These are phyloP conservation scores for Fusarium penzigii DNA, from an alignment of 2,329 filamentous ascomycete genomes.

Conservation along the genomic window DNA sequence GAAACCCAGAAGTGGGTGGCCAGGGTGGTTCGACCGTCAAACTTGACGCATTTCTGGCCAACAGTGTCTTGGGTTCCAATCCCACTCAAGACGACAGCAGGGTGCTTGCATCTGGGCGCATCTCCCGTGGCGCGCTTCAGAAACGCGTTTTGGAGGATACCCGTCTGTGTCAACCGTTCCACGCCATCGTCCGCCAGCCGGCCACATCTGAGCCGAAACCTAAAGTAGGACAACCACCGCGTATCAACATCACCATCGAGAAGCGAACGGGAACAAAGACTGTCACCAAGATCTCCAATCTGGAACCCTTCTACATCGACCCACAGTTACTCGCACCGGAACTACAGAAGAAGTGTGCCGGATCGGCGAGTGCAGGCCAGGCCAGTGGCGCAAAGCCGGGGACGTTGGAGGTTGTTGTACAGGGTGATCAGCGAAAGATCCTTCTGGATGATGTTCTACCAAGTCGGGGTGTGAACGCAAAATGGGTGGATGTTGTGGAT, in stretches of 20 bases:
- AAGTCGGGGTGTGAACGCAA: constrained; percentile 15
- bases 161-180: constrained; percentile 20
- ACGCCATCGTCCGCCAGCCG: constrained; percentile 14
- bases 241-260: constrained; percentile 20
- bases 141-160: constrained; percentile 21
- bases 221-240: constrained; percentile 20
- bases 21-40: constrained; percentile 19
- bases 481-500: constrained; percentile 25
- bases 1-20: constrained; percentile 18
- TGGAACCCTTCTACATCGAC: constrained; percentile 24
- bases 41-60: constrained; percentile 21
- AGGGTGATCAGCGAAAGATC: constrained; percentile 23
- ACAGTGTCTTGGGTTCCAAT: constrained; percentile 17
- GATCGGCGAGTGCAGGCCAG: constrained; percentile 24
- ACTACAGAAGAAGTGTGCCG: constrained; percentile 25
- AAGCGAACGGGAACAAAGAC: constrained; percentile 27
- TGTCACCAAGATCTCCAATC: constrained; percentile 24
- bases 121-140: constrained; percentile 19
- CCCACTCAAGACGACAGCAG: constrained; percentile 20
- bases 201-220: constrained; percentile 18
- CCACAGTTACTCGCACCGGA: constrained; percentile 22
- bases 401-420: constrained; percentile 22
- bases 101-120: constrained; percentile 17
- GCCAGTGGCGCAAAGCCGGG: constrained; percentile 23
- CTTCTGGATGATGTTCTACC: constrained; percentile 14